Evolutionary conservation across 257 asterid genomes (phyloP).

Genomic region (Craterostigma plantagineum): DNA sequence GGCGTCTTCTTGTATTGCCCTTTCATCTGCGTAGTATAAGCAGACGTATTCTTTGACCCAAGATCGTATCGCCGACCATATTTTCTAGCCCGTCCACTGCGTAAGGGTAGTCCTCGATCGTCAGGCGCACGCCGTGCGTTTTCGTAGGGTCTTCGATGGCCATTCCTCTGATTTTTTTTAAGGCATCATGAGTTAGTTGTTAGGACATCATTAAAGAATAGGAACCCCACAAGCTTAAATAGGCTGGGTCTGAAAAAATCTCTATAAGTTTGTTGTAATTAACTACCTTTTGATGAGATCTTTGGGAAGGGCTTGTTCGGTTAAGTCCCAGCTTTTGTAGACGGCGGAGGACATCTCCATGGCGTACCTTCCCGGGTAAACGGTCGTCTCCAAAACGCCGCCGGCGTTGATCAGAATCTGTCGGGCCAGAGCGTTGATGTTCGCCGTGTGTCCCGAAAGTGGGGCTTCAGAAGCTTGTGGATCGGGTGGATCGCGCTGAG

Average conservation of each 20-base stretch:
- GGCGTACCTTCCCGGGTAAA: conserved; percentile 55
- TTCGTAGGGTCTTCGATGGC: conserved; percentile 40
- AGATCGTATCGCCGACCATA: conserved; percentile 47
- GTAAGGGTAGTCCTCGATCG: conserved; percentile 59
- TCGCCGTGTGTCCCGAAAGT: conserved; percentile 72
- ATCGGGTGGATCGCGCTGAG: conserved; percentile 73
- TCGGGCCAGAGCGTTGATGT: conserved; percentile 72
- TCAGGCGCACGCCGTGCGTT: conserved; percentile 38
- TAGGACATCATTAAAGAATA: too few species aligned
- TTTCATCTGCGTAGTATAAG: conserved; percentile 33
- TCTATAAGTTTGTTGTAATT: too few species aligned
- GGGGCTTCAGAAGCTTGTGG: conserved; percentile 76
- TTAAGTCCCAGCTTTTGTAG: conserved; percentile 58
- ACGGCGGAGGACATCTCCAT: conserved; percentile 59
- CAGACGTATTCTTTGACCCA: conserved; percentile 51
- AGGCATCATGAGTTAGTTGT: too few species aligned
- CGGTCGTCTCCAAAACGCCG: conserved; percentile 67
- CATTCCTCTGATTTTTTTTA: conserved; percentile 32
- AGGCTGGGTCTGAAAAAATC: too few species aligned
- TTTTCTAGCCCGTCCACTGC: conserved; percentile 68
- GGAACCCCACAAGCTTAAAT: too few species aligned
- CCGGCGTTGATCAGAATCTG: conserved; percentile 74
- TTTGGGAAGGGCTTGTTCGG: conserved; percentile 65
- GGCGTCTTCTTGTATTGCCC: conserved; percentile 17
- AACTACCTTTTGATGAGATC: conserved; percentile 58